Base-by-base conservation (phyloP, 768 basidiomycete species). In the Lentinula sp. region DNA sequence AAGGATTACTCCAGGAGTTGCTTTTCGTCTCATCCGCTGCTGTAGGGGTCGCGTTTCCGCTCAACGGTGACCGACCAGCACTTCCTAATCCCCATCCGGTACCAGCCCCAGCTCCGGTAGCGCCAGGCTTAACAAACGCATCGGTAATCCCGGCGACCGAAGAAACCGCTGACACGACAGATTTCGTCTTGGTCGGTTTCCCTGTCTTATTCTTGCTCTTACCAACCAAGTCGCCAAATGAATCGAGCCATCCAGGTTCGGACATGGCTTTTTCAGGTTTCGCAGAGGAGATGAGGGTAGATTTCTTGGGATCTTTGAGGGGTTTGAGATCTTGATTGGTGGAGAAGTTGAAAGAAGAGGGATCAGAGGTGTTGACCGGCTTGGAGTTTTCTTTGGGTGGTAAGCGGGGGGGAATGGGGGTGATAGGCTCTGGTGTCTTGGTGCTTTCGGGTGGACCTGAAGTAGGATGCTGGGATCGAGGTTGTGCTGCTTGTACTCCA, bases 231-330 rank as follows among this genome's bases (percentile, higher is more conserved):
- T 43, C 18, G 15, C 23, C 15, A 15, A 56, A 13, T 3, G 36
- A 15, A n/a, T 58, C 45, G 5, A 50, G n/a, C 57, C 57, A 58
- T 12, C 32, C 32, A 9, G 57, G 42, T 16, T 58, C 57, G 15
- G 57, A 58, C 16, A 33, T n/a, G 28, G 42, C 23, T 36, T 58
- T 58, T 23, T 58, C 57, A 5, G 48, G 45, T 50, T 58, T 58
- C 9, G 13, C 9, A 20, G 37, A 16, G 41, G 39, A 42, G 23
- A 6, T 6, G 3, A 9, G 9, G 4, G 18, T 10, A 43, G 28
- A 23, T 28, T 28, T 28, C 28, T 28, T 7, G 39, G 18, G n/a
- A 18, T 10, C 5, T 16, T 1, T 16, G 35, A 20, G n/a, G 53
- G 39, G 37, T 2, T 15, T 6, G 41, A 16, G 41, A n/a, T 20